These are phyloP conservation scores for Hypoxylon crocopeplum DNA, from an alignment of 495 filamentous ascomycete genomes.

Conservation along the genomic window DNA sequence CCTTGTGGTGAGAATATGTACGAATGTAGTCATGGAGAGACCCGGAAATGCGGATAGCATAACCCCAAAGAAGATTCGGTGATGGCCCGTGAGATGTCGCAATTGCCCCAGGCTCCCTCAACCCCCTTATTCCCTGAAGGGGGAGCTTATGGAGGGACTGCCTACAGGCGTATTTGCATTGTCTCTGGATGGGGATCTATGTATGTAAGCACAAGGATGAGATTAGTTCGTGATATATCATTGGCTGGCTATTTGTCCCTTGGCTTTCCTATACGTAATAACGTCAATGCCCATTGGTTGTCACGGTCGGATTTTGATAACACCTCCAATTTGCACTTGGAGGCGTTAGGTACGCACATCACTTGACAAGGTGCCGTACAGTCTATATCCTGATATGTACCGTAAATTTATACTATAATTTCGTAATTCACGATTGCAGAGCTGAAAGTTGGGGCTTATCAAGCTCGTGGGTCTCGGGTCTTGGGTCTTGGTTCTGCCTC, in stretches of 20 bases:
- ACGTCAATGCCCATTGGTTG: conserved; percentile 5
- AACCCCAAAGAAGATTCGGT: conserved; percentile 25
- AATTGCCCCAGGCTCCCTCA: not conserved
- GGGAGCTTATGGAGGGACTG: too few relatives aligned
- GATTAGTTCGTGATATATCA: conserved; percentile 5
- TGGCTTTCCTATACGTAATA: conserved; percentile 27
- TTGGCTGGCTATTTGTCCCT: conserved; percentile 22
- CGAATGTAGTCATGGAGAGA: too few relatives aligned
- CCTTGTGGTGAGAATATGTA: too few relatives aligned
- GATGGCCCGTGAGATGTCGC: conserved; percentile 17
- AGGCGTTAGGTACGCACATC: not conserved
- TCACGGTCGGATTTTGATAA: not conserved
- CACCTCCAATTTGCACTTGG: not conserved
- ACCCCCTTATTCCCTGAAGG: not conserved
- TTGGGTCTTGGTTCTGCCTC: not conserved
- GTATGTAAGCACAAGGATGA: conserved; percentile 7
- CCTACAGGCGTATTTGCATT: too few relatives aligned
- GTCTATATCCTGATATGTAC: too few relatives aligned
- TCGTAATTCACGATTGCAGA: too few relatives aligned
- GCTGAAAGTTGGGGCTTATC: conserved; percentile 4
- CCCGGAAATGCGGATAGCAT: conserved; percentile 29
- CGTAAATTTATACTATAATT: too few relatives aligned
- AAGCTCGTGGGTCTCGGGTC: not conserved
- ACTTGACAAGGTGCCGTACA: too few relatives aligned
- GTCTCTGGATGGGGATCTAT: too few relatives aligned